Evolutionary conservation across 805 yeast genomes (phyloP).

Genomic region (Maudiozyma barnettii): DNA sequence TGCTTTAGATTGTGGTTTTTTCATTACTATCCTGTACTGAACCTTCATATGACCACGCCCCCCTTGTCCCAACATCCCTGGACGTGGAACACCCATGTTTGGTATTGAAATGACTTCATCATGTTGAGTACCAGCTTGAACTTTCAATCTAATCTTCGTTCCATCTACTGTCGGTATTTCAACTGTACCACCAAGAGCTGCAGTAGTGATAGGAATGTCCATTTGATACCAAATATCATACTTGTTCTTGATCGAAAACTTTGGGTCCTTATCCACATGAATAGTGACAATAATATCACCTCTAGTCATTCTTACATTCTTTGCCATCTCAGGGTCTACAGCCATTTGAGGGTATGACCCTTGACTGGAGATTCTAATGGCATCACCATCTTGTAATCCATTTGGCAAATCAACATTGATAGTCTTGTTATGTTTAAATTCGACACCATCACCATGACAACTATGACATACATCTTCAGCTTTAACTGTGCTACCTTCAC

Average conservation of each 20-base stretch:
- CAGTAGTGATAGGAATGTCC: slow-evolving; percentile 85
- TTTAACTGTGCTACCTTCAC: slow-evolving; percentile 73
- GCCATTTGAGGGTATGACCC: slow-evolving; percentile 85
- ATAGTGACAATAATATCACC: slow-evolving; percentile 87
- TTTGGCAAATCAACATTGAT: slow-evolving; percentile 79
- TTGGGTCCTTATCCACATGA: slow-evolving; percentile 63
- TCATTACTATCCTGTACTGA: slow-evolving; percentile 56
- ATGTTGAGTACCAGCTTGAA: slow-evolving; percentile 75
- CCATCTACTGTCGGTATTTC: slow-evolving; percentile 90
- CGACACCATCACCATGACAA: slow-evolving; percentile 89
- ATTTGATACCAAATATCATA: slow-evolving; percentile 52
- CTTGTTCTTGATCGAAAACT: slow-evolving; percentile 56
- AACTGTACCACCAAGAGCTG: slow-evolving; percentile 87
- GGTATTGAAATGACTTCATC: slow-evolving; percentile 70
- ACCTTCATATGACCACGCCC: slow-evolving; percentile 77
- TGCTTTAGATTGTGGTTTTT: slow-evolving; percentile 69
- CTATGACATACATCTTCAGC: slow-evolving; percentile 59
- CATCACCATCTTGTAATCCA: slow-evolving; percentile 79
- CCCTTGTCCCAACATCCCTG: slow-evolving; percentile 10
- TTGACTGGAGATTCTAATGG: slow-evolving; percentile 73
- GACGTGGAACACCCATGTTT: slow-evolving; percentile 75
- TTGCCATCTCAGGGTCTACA: slow-evolving; percentile 40
- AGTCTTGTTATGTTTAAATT: slow-evolving; percentile 46
- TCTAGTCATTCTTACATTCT: slow-evolving; percentile 52
- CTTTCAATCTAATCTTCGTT: slow-evolving; percentile 59